Base-by-base conservation (phyloP, 495 filamentous ascomycete genomes). In the Pyrenula massariospora region DNA sequence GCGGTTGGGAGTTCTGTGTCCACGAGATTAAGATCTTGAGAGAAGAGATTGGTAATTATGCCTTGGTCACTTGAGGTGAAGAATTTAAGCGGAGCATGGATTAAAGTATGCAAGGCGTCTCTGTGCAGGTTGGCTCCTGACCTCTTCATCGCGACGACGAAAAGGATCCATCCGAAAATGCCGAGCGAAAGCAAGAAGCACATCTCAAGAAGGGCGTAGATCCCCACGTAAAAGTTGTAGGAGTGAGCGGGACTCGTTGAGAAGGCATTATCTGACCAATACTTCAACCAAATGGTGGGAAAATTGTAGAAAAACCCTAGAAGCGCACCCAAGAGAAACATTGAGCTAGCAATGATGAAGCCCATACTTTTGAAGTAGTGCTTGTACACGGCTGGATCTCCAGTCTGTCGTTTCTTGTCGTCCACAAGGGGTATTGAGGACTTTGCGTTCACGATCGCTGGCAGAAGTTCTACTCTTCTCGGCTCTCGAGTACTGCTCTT, bases 11-110 rank as follows among this genome's bases (percentile, higher is more conserved):
- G 56, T 48, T 65, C 59, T 48, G 62, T 66, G 42, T 77, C 74
- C 15, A 77, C 67, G 12, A 77, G 63, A n/a, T 53, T 63, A 5
- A 77, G 63, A 57, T 78, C 74, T 53, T 77, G 75, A 31, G 67
- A 67, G 57, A 78, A 77, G n/a, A 72, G 58, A 36, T 75, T 77
- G 15, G 70, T 60, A 24, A 69, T 70, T 3, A 66, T 56, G 1
- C 73, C 73, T 19, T 66, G 65, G 54, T 77, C 73, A 2, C 70
- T 75, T 48, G 56, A 60, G 12, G 68, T 63, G 50, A 76, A 69
- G 59, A 73, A 77, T 23, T 60, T 58, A 23, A 72, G 59, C 2
- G 64, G 63, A 10, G 66, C 65, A 3, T 56, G 63, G 2, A 62
- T 62, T 10, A 64, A 54, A 11, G 61, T 67, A 11, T 31, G 19